These are phyloP conservation scores for Aspergillus fumigatiaffinis DNA, from an alignment of 2,329 filamentous ascomycete genomes.

Conservation along the genomic window DNA sequence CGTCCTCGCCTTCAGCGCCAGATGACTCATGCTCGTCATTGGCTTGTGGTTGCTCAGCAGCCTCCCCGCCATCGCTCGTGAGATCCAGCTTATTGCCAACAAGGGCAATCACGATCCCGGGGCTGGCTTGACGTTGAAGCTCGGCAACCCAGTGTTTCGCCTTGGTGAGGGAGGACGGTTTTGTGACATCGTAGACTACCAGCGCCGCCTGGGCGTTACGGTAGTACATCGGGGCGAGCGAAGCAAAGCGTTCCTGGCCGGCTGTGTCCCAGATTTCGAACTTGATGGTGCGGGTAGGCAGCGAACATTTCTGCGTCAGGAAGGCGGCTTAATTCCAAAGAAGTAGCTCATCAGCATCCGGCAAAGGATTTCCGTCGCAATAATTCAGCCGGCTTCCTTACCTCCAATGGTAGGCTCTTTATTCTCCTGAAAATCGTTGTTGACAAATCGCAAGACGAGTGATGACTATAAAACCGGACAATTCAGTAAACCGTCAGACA, in stretches of 20 bases:
- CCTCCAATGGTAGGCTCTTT: slow-evolving; percentile 99
- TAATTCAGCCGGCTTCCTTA: slow-evolving; percentile 38
- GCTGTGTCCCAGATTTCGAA: slow-evolving; percentile 99
- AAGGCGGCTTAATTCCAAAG: slow-evolving; percentile 68
- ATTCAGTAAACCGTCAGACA: slow-evolving; percentile 16
- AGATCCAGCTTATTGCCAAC: slow-evolving; percentile 97
- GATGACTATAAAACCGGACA: slow-evolving; percentile 65
- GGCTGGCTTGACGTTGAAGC: slow-evolving; percentile 90
- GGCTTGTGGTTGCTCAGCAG: slow-evolving; percentile 23
- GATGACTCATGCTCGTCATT: slow-evolving; percentile 38
- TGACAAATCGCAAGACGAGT: slow-evolving; percentile 95
- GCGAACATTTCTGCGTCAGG: slow-evolving; percentile 96
- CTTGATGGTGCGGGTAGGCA: slow-evolving; percentile 72
- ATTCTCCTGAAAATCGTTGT: slow-evolving; percentile 99
- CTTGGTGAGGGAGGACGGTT: slow-evolving; percentile 90
- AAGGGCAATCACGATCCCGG: slow-evolving; percentile 93
- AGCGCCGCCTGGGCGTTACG: slow-evolving; percentile 96
- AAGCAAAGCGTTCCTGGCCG: slow-evolving; percentile 95
- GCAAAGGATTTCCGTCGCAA: background rate
- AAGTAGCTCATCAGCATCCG: slow-evolving; percentile 9
- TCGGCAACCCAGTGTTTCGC: slow-evolving; percentile 99
- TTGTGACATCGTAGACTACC: slow-evolving; percentile 97
- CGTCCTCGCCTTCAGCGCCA: slow-evolving; percentile 34
- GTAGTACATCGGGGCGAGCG: slow-evolving; percentile 98
- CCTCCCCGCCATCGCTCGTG: slow-evolving; percentile 56